Percentiles rank a stretch among this genome's conserved stretches.
These are phyloP conservation scores for Kockiozyma suomiensis DNA, from an alignment of 805 yeast species.

Conservation along the genomic window DNA sequence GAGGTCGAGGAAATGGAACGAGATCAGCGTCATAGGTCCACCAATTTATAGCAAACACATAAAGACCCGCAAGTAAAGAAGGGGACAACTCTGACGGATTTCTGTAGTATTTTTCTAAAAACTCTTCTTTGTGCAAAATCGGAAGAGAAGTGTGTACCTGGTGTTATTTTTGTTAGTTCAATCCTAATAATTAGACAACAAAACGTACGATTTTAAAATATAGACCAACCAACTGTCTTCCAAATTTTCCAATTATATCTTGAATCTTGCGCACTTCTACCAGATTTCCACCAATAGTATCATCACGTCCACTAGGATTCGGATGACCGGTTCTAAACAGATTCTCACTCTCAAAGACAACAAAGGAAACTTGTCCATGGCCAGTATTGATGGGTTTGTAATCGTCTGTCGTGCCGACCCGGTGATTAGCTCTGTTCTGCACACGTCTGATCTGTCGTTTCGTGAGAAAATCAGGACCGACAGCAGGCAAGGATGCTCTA, in stretches of 20 bases:
- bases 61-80: slow-evolving; percentile 36
- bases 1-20: slow-evolving; percentile 30
- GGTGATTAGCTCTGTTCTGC: slow-evolving; percentile 7
- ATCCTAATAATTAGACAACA: background rate
- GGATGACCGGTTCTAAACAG: slow-evolving; percentile 27
- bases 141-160: slow-evolving; percentile 37
- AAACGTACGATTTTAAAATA: slow-evolving; percentile 35
- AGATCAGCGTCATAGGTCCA: slow-evolving; percentile 37
- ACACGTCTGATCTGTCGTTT: slow-evolving; percentile 30
- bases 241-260: slow-evolving; percentile 35
- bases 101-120: slow-evolving; percentile 37
- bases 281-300: slow-evolving; percentile 35
- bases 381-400: slow-evolving; percentile 4
- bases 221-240: slow-evolving; percentile 34
- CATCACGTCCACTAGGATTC: slow-evolving; percentile 34
- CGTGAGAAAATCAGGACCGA: slow-evolving; percentile 26
- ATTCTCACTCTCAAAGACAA: slow-evolving; percentile 36
- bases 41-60: slow-evolving; percentile 39
- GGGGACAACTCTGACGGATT: slow-evolving; percentile 37
- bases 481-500: slow-evolving; percentile 29
- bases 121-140: slow-evolving; percentile 36
- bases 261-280: slow-evolving; percentile 36
- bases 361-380: slow-evolving; percentile 31
- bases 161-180: background rate
- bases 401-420: background rate